Evolutionary conservation across 1,284 basidiomycete genomes (phyloP).

Genomic region (Boletellus deceptivus): DNA sequence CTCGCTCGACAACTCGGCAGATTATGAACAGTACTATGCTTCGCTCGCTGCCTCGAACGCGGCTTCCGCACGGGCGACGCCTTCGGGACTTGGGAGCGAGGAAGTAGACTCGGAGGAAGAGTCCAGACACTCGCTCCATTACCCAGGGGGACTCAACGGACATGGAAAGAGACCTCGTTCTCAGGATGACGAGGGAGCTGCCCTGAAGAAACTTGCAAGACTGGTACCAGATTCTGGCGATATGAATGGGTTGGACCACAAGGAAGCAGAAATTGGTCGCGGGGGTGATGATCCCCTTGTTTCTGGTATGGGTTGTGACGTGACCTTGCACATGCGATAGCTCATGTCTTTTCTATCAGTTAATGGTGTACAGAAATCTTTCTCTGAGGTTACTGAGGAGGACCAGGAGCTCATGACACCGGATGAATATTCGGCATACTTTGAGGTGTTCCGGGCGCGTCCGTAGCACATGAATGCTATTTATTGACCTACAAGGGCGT

Average conservation of each 20-base stretch:
- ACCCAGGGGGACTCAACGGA: conserved; percentile 62
- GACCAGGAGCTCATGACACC: conserved; percentile 82
- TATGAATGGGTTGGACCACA: conserved; percentile 2
- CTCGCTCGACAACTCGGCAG: conserved; percentile 35
- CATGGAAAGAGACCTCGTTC: conserved; percentile 71
- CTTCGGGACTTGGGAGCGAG: conserved; percentile 48
- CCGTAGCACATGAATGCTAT: conserved; percentile 18
- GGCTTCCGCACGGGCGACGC: conserved; percentile 57
- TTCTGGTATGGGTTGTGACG: conserved; percentile 49
- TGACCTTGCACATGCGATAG: neutral
- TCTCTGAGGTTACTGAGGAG: conserved; percentile 77
- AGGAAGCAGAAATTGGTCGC: neutral
- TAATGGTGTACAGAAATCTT: conserved; percentile 63
- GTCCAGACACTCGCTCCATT: conserved; percentile 55
- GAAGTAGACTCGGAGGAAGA: conserved; percentile 67
- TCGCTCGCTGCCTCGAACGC: conserved; percentile 63
- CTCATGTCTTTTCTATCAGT: conserved; percentile 41
- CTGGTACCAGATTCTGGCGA: conserved; percentile 29
- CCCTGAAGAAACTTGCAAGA: conserved; percentile 47
- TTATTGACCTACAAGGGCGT: conserved; percentile 9
- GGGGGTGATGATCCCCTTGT: conserved; percentile 48
- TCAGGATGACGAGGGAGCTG: conserved; percentile 50
- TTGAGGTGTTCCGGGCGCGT: conserved; percentile 55
- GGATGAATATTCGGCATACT: conserved; percentile 80
- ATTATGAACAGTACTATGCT: conserved; percentile 78